Evolutionary conservation across 169 alveolate genomes (phyloP), one percentile per base, ranked within the genome.

Genomic region (Plasmodium knowlesi): DNA sequence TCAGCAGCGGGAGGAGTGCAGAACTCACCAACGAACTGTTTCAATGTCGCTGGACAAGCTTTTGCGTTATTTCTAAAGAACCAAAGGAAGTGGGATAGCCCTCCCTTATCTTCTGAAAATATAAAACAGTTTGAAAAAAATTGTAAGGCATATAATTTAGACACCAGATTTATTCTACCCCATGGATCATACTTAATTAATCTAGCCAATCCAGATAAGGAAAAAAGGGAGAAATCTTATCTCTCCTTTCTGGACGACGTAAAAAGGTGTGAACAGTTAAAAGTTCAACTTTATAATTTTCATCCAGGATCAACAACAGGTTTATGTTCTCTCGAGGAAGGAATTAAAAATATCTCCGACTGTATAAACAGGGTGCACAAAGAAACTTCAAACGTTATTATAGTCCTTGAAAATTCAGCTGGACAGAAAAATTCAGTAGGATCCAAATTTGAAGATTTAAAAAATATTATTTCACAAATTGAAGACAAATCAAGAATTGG

Each of bases 1-100:
- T 97, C 98, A 5, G 98, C 98, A 1, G 93, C 98, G 30, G 99
- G 99, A 6, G 99, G 99, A 61, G 97, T 96, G 22, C 98, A 98
- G 57, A 92, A 95, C 80, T 95, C 98, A 1, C 97, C 96, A 5
- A 61, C 82, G 2, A 97, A 97, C 84, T 96, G 98, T n/a, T 93
- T 95, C 93, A 96, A 96, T 83, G 95, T 97, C 8, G 73, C 97
- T 83, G 98, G 98, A 30, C 97, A 96, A 89, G 96, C 99, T 5
- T 97, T 98, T 94, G 98, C 99, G 2, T 85, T 97, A 76, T 98
- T 98, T 83, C 96, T 98, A 46, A 98, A 98, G 91, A 96, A 97
- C 81, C 98, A 97, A 89, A 96, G 99, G 50, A 92, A 97, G 79
- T 98, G 98, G 98, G 97, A 95, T 61, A 97, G 97, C 39, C 97